Conservation (phyloP, 1,284 basidiomycete genomes). For the Cryptococcus sp. region DNA sequence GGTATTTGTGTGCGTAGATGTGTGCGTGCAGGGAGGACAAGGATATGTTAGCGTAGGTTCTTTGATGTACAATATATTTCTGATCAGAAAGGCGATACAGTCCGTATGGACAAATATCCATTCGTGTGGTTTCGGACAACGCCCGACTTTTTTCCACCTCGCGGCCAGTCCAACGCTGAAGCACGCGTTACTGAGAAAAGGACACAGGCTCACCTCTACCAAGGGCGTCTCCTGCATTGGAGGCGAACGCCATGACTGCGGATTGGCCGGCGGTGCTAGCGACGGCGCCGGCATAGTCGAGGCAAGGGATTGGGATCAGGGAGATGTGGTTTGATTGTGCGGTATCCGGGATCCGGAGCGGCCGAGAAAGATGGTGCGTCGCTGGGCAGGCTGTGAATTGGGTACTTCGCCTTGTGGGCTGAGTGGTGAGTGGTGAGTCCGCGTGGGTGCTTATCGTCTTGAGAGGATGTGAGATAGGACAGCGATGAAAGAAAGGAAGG, state of each 20-base stretch:
- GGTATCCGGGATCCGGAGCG: not conserved
- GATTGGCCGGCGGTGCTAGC: constrained; percentile 3
- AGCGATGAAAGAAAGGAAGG: not conserved
- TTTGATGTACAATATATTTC: not conserved
- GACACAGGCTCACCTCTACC: constrained; percentile 26
- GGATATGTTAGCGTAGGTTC: too few species aligned
- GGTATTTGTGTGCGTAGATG: too few species aligned
- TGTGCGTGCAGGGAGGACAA: too few species aligned
- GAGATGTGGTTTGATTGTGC: not conserved
- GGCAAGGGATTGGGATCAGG: not conserved
- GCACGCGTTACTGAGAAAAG: not conserved
- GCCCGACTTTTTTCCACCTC: not conserved
- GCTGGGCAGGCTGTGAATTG: too few species aligned
- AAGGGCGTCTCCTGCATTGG: constrained; percentile 32
- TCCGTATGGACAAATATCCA: not conserved
- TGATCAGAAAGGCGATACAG: not conserved
- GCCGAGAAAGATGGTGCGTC: not conserved
- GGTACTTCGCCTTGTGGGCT: too few species aligned
- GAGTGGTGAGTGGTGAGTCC: too few species aligned
- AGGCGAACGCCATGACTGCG: constrained; percentile 31
- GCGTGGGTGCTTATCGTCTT: too few species aligned
- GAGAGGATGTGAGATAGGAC: too few species aligned
- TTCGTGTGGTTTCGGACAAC: not conserved
- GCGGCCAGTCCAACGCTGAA: not conserved
- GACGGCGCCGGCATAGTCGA: not conserved